Conservation (phyloP, 169 alveolate species). For the Plasmodium yoelii region DNA sequence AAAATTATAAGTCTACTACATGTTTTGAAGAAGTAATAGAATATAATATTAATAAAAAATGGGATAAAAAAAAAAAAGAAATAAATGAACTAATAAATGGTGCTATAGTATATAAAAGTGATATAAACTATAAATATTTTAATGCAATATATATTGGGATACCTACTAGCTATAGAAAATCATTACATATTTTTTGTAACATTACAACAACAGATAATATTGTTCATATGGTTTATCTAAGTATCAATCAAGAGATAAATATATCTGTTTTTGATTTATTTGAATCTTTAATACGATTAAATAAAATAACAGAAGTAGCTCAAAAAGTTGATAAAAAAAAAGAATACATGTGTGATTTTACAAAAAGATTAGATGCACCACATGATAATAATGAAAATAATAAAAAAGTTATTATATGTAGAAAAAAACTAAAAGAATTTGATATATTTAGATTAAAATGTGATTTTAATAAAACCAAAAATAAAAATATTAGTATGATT, state of each 20-base stretch:
- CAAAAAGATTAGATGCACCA: constrained; percentile 12
- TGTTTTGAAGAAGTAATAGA: constrained; percentile 52
- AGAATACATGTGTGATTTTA: constrained; percentile 54
- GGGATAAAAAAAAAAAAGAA: constrained; percentile 32
- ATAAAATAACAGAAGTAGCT: constrained; percentile 19
- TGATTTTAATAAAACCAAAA: background rate
- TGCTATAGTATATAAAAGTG: constrained; percentile 41
- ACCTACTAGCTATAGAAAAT: constrained; percentile 24
- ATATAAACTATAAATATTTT: constrained; percentile 29
- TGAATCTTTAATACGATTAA: constrained; percentile 20
- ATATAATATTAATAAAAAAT: background rate
- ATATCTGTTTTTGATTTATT: constrained; percentile 26
- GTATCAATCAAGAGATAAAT: constrained; percentile 50
- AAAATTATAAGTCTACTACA: constrained; percentile 12
- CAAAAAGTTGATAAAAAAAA: constrained; percentile 1
- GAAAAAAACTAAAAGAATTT: constrained; percentile 54
- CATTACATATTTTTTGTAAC: constrained; percentile 11
- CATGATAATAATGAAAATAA: background rate
- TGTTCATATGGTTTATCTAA: constrained; percentile 30
- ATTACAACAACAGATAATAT: constrained; percentile 1
- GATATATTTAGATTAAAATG: constrained; percentile 44
- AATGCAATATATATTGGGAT: constrained; percentile 28
- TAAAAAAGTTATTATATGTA: constrained; percentile 41
- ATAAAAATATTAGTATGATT: constrained; percentile 18
- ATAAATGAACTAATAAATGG: constrained; percentile 14